Percentiles rank a stretch among this genome's conserved stretches.
Evolutionary conservation across 495 filamentous ascomycete species (phyloP).

Genomic region (Hypoxylon crocopeplum): DNA sequence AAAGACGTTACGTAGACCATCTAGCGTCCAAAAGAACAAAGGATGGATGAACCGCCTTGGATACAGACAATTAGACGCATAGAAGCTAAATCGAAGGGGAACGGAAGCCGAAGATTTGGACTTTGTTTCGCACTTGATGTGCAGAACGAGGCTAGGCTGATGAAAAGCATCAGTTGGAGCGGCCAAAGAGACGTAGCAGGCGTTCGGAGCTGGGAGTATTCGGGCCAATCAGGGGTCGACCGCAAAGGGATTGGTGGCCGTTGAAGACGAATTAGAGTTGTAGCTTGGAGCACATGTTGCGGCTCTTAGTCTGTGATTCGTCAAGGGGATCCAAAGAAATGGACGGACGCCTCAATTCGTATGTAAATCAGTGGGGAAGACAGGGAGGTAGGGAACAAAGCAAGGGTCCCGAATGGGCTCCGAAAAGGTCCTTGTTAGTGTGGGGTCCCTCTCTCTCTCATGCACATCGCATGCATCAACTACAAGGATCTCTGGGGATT

Average conservation of each 20-base stretch:
- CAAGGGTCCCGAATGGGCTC: too few species aligned
- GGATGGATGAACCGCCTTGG: conserved; percentile 4
- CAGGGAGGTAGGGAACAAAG: too few species aligned
- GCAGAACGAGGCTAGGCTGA: conserved; percentile 26
- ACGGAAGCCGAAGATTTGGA: conserved; percentile 18
- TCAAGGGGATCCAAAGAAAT: background rate
- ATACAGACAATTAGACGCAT: conserved; percentile 11
- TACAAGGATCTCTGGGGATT: too few species aligned
- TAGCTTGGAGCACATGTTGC: conserved; percentile 36
- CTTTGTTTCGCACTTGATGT: background rate
- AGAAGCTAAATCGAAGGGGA: conserved; percentile 31
- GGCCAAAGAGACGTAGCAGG: too few species aligned
- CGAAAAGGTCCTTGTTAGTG: conserved; percentile 10
- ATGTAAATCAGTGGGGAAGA: conserved; percentile 21
- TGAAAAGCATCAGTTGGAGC: conserved; percentile 14
- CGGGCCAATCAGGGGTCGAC: conserved; percentile 3
- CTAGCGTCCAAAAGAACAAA: conserved; percentile 13
- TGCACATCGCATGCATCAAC: background rate
- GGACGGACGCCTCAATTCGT: conserved; percentile 7
- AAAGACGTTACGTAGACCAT: too few species aligned
- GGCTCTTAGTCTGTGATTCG: conserved; percentile 32
- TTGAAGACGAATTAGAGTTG: conserved; percentile 40
- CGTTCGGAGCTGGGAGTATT: background rate
- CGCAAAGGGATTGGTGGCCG: background rate
- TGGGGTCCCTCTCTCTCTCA: conserved; percentile 2